These are phyloP conservation scores for Pseudocercospora ulei DNA, from an alignment of 2,329 filamentous ascomycete genomes.

Conservation along the genomic window DNA sequence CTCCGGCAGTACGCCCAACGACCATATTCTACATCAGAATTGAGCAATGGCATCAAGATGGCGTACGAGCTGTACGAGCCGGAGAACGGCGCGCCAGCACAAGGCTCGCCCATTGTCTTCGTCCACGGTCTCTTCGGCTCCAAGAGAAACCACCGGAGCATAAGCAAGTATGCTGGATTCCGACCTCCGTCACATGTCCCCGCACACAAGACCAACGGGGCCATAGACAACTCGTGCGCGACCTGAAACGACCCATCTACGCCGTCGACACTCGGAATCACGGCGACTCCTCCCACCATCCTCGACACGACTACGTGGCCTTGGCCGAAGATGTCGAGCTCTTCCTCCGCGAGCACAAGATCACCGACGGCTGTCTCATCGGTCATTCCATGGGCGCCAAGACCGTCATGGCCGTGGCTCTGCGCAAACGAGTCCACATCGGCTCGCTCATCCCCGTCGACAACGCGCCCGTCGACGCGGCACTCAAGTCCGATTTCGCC, in stretches of 20 bases:
- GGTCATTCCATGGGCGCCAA: slow-evolving; percentile 98
- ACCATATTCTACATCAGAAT: slow-evolving; percentile 27
- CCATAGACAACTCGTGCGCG: slow-evolving; percentile 65
- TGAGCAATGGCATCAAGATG: slow-evolving; percentile 39
- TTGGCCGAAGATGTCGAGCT: slow-evolving; percentile 75
- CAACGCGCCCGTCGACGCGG: slow-evolving; percentile 78
- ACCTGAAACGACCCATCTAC: slow-evolving; percentile 71
- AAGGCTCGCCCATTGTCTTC: slow-evolving; percentile 63
- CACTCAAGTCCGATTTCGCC: slow-evolving; percentile 62
- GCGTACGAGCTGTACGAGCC: slow-evolving; percentile 60
- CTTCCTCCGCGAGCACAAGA: slow-evolving; percentile 62
- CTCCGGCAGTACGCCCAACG: slow-evolving; percentile 18
- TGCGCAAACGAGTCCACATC: slow-evolving; percentile 58
- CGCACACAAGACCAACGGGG: slow-evolving; percentile 1
- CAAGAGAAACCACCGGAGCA: slow-evolving; percentile 86
- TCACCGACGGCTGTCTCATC: slow-evolving; percentile 67
- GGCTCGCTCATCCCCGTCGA: slow-evolving; percentile 72
- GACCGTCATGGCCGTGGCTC: slow-evolving; percentile 76
- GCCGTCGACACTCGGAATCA: slow-evolving; percentile 86
- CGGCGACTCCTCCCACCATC: slow-evolving; percentile 73
- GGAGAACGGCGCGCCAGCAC: slow-evolving; percentile 23
- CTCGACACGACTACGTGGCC: slow-evolving; percentile 64
- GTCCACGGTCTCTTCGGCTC: slow-evolving; percentile 91
- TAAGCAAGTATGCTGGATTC: slow-evolving; percentile 67
- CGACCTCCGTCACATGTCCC: slow-evolving; percentile 3